Percentiles rank a stretch among this genome's conserved stretches.
phyloP scores from a whole-genome alignment of 2,329 filamentous ascomycete genomes.

The Tolypocladium nubicola region DNA sequence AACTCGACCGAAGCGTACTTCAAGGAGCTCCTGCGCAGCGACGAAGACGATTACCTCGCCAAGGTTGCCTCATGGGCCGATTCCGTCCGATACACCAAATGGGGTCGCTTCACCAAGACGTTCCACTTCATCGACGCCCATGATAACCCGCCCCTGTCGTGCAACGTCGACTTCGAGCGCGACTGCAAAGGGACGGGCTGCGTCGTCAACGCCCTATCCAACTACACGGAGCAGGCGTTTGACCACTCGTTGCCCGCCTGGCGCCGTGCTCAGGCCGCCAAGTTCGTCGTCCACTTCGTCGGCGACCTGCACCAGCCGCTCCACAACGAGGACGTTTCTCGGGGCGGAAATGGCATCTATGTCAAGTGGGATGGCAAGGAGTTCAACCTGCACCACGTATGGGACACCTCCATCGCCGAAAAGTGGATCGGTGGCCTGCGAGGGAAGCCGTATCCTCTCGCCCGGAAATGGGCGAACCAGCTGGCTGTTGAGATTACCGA shows the following conservation, averaged over 20 bases:
- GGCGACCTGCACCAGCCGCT: slow-evolving; percentile 62
- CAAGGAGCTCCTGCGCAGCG: slow-evolving; percentile 43
- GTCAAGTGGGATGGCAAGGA: slow-evolving; percentile 48
- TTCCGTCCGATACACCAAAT: slow-evolving; percentile 52
- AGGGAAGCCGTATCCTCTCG: slow-evolving; percentile 37
- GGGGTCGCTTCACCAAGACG: slow-evolving; percentile 48
- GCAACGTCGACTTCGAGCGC: slow-evolving; percentile 45
- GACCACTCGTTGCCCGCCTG: slow-evolving; percentile 32
- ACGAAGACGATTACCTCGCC: slow-evolving; percentile 48
- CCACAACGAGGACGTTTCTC: slow-evolving; percentile 51
- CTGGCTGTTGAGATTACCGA: slow-evolving; percentile 42
- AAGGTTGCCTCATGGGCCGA: slow-evolving; percentile 58
- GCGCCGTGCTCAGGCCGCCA: slow-evolving; percentile 47
- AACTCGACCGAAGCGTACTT: slow-evolving; percentile 45
- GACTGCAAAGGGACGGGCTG: slow-evolving; percentile 55
- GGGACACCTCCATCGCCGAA: slow-evolving; percentile 62
- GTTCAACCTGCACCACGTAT: slow-evolving; percentile 61
- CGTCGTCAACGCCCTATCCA: slow-evolving; percentile 48
- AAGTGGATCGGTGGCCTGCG: slow-evolving; percentile 47
- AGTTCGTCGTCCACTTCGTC: slow-evolving; percentile 59
- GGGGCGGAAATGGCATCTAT: slow-evolving; percentile 58
- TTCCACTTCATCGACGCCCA: slow-evolving; percentile 64
- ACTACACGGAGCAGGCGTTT: slow-evolving; percentile 47
- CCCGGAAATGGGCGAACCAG: slow-evolving; percentile 44
- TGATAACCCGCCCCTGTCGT: slow-evolving; percentile 46